Evolutionary conservation across 371 early-diverging fungal genomes (phyloP).

Genomic region (Rhizopus sp.): DNA sequence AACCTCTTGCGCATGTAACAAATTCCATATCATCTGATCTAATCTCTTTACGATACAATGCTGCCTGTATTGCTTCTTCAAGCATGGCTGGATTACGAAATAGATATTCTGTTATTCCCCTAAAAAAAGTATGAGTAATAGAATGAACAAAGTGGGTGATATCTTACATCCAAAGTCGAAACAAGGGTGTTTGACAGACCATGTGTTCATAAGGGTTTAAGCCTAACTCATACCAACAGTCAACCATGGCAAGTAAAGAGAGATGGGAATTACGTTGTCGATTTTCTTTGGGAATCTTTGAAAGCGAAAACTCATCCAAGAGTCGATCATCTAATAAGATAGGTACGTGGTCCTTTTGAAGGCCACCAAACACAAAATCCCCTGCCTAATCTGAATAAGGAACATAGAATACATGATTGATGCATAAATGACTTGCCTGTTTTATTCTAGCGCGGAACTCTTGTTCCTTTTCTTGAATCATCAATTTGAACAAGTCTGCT

Average conservation of each 20-base stretch:
- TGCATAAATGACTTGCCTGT: conserved; percentile 18
- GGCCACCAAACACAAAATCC: conserved; percentile 83
- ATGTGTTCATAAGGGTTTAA: conserved; percentile 94
- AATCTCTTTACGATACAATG: conserved; percentile 77
- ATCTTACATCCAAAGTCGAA: conserved; percentile 85
- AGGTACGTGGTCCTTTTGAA: conserved; percentile 57
- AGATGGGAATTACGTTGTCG: conserved; percentile 89
- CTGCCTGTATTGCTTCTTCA: conserved; percentile 82
- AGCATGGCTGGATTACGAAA: conserved; percentile 79
- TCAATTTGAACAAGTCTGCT: conserved; percentile 87
- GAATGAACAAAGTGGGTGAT: background rate
- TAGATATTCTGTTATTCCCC: conserved; percentile 91
- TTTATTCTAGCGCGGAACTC: conserved; percentile 78
- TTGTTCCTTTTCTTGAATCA: conserved; percentile 85
- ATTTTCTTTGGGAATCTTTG: conserved; percentile 75
- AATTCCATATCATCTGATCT: conserved; percentile 93
- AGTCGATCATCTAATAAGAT: conserved; percentile 81
- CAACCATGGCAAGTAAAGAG: conserved; percentile 91
- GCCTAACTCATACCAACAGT: conserved; percentile 85
- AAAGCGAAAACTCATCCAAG: conserved; percentile 88
- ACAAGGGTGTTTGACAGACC: conserved; percentile 94
- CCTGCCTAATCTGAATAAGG: conserved; percentile 48
- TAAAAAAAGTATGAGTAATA: conserved; percentile 9
- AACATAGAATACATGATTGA: no score
- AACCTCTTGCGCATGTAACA: conserved; percentile 85